These are phyloP conservation scores for Oxyria digyna DNA, from an alignment of 148 eudicot species.

Conservation along the genomic window DNA sequence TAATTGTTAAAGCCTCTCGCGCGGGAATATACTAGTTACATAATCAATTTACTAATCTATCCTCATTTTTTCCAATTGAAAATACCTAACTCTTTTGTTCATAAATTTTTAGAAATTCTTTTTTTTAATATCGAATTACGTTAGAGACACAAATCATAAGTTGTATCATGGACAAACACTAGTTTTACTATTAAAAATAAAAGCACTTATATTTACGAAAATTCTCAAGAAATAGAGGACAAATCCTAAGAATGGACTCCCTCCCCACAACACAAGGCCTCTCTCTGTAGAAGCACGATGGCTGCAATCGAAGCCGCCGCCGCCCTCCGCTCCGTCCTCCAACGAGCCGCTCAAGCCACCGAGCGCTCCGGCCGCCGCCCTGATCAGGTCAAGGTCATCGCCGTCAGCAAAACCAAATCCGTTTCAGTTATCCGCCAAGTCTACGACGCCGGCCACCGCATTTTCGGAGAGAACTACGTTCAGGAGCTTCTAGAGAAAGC, in stretches of 20 bases:
- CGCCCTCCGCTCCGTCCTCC: constrained; percentile 78
- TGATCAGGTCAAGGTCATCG: constrained; percentile 57
- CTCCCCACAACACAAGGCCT: not conserved
- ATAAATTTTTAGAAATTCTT: too few species aligned
- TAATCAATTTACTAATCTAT: too few species aligned
- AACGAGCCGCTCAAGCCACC: constrained; percentile 55
- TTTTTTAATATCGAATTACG: too few species aligned
- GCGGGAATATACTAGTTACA: too few species aligned
- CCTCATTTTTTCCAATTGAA: too few species aligned
- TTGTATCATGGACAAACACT: too few species aligned
- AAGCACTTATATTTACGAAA: too few species aligned
- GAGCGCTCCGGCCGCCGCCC: constrained; percentile 56
- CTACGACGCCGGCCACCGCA: constrained; percentile 85
- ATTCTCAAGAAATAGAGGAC: constrained; percentile 1
- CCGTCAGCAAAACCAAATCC: constrained; percentile 92
- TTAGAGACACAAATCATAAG: too few species aligned
- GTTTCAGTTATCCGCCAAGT: constrained; percentile 65
- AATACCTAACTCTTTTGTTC: too few species aligned
- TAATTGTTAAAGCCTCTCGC: too few species aligned
- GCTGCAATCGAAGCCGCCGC: constrained; percentile 45
- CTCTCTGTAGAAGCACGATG: constrained; percentile 10
- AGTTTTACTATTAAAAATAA: too few species aligned
- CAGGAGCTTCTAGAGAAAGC: constrained; percentile 88
- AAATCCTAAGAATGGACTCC: not conserved
- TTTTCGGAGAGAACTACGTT: constrained; percentile 87